These are phyloP conservation scores for Hyaloperonospora arabidopsidis DNA, from an alignment of 352 stramenopile species.

Conservation along the genomic window DNA sequence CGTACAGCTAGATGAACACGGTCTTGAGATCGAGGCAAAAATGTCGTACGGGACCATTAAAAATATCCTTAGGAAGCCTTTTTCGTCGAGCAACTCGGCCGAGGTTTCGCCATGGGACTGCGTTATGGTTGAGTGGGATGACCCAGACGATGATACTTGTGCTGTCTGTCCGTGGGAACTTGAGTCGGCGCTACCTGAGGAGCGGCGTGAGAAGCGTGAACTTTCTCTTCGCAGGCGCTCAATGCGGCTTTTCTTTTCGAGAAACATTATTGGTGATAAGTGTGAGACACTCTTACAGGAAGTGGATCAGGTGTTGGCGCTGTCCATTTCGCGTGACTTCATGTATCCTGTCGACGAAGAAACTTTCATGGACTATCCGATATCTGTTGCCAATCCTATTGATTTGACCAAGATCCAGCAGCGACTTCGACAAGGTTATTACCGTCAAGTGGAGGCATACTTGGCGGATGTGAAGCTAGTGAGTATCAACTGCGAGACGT, in stretches of 20 bases:
- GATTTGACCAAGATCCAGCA: slow-evolving; percentile 75
- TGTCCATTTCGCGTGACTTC: slow-evolving; percentile 74
- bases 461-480: slow-evolving; percentile 70
- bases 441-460: slow-evolving; percentile 79
- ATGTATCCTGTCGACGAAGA: slow-evolving; percentile 67
- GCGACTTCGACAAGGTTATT: slow-evolving; percentile 59
- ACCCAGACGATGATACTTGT: slow-evolving; percentile 56
- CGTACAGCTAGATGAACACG: slow-evolving; percentile 54
- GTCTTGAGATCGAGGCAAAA: slow-evolving; percentile 47
- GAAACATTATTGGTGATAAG: slow-evolving; percentile 42
- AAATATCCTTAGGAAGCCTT: slow-evolving; percentile 31
- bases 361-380: slow-evolving; percentile 71
- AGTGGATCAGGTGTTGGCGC: slow-evolving; percentile 50
- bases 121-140: slow-evolving; percentile 63
- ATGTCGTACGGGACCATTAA: slow-evolving; percentile 59
- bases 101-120: slow-evolving; percentile 68
- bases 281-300: slow-evolving; percentile 44
- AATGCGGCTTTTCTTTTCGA: slow-evolving; percentile 39
- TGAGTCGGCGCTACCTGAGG: slow-evolving; percentile 33
- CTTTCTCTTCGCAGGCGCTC: slow-evolving; percentile 31
- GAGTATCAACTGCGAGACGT: slow-evolving; percentile 72
- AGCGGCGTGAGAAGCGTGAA: slow-evolving; percentile 37
- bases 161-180: slow-evolving; percentile 76
- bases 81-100: slow-evolving; percentile 11
- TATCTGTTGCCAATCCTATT: slow-evolving; percentile 78